Evolutionary conservation across 2,329 filamentous ascomycete species (phyloP).

Genomic region (Fragosphaeria purpurea): DNA sequence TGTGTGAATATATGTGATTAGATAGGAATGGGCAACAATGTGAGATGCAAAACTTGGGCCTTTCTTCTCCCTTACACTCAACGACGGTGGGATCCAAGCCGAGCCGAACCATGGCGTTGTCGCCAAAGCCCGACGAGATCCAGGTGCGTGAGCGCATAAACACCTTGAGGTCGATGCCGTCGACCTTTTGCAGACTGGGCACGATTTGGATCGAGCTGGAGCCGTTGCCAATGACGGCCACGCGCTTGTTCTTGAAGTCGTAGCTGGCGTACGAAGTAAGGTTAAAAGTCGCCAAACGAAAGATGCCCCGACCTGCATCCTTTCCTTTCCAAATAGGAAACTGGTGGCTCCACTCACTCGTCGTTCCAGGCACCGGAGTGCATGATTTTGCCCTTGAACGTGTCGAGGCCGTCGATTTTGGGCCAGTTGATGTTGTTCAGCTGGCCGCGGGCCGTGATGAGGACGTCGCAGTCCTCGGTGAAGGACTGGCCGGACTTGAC

Average conservation of each 20-base stretch:
- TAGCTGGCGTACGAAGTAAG: constrained; percentile 20
- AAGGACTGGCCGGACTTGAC: constrained; percentile 25
- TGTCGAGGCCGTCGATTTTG: constrained; percentile 29
- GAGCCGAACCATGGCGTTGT: constrained; percentile 31
- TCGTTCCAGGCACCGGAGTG: constrained; percentile 37
- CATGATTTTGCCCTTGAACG: constrained; percentile 32
- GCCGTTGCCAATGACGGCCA: constrained; percentile 43
- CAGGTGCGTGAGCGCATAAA: constrained; percentile 41
- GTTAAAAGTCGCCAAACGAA: background rate
- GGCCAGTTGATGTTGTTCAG: constrained; percentile 35
- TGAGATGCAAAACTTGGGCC: background rate
- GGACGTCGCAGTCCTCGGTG: constrained; percentile 29
- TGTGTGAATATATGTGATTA: background rate
- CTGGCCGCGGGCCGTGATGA: constrained; percentile 31
- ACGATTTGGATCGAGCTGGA: constrained; percentile 44
- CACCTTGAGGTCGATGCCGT: constrained; percentile 30
- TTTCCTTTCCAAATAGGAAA: no score
- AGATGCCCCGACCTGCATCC: no score
- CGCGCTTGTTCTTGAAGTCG: constrained; percentile 36
- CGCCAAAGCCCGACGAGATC: constrained; percentile 38
- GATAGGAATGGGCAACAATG: background rate
- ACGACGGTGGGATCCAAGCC: constrained; percentile 29
- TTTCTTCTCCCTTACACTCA: constrained; percentile 23
- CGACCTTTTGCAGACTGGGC: constrained; percentile 34
- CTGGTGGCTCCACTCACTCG: constrained; percentile 16